Conservation (phyloP, 2,329 filamentous ascomycete species). For the Fusarium globosum region DNA sequence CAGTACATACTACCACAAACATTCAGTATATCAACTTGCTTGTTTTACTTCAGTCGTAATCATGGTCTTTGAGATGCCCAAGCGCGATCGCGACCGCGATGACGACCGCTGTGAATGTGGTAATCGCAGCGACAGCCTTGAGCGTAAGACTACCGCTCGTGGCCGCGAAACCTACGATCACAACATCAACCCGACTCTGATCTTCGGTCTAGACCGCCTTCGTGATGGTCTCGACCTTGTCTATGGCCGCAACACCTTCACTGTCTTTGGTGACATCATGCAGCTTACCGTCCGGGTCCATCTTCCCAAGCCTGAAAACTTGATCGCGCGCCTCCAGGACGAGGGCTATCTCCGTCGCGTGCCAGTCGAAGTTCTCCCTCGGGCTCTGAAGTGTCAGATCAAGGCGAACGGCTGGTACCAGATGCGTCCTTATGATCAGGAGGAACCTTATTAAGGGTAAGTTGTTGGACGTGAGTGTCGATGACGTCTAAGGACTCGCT, state of each 20-base stretch:
- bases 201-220: background rate
- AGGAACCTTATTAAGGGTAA: background rate
- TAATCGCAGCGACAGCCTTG: background rate
- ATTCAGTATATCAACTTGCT: background rate
- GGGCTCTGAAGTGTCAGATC: background rate
- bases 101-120: background rate
- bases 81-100: background rate
- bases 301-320: background rate
- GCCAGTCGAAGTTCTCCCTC: background rate
- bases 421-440: constrained; percentile 3
- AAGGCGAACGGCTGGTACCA: constrained; percentile 1
- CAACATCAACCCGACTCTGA: background rate
- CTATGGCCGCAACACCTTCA: constrained; percentile 12
- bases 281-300: constrained; percentile 2
- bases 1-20: background rate
- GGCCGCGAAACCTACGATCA: background rate
- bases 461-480: background rate
- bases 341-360: background rate
- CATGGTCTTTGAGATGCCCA: background rate
- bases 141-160: background rate
- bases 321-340: background rate
- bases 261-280: constrained; percentile 15
- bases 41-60: too few relatives aligned
- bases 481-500: background rate
- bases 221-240: background rate